Evolutionary conservation across 306 rosid genomes (phyloP).

Genomic region (Aeschynomene evenia): DNA sequence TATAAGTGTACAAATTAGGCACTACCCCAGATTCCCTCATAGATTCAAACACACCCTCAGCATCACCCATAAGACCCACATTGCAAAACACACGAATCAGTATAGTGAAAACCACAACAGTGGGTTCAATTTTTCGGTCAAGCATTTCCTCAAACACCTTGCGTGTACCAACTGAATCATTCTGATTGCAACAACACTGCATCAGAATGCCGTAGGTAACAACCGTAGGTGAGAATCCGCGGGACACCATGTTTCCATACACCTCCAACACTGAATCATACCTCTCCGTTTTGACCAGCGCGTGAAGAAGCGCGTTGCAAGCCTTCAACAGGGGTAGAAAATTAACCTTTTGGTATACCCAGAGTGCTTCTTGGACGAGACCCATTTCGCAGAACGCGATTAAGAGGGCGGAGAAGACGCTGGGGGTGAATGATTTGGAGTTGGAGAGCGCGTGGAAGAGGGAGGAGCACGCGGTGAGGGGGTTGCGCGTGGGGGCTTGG

Average conservation of each 20-base stretch:
- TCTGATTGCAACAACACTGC: slow-evolving; percentile 42
- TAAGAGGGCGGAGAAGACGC: slow-evolving; percentile 45
- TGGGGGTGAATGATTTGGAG: slow-evolving; percentile 36
- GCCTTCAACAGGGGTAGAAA: slow-evolving; percentile 47
- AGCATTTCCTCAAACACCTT: slow-evolving; percentile 63
- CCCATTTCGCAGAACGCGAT: slow-evolving; percentile 46
- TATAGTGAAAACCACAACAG: slow-evolving; percentile 53
- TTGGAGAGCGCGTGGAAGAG: slow-evolving; percentile 45
- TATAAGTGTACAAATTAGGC: slow-evolving; percentile 63
- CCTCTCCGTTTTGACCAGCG: slow-evolving; percentile 43
- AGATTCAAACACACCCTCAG: slow-evolving; percentile 37
- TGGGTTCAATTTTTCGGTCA: slow-evolving; percentile 42
- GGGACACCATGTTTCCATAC: slow-evolving; percentile 43
- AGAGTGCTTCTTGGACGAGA: slow-evolving; percentile 58
- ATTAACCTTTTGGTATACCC: slow-evolving; percentile 35
- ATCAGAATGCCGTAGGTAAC: slow-evolving; percentile 61
- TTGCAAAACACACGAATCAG: slow-evolving; percentile 52
- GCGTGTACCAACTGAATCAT: slow-evolving; percentile 37
- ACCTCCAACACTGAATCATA: slow-evolving; percentile 51
- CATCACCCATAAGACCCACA: slow-evolving; percentile 51
- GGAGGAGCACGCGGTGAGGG: slow-evolving; percentile 28
- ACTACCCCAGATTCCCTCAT: slow-evolving; percentile 51
- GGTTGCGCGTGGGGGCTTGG: slow-evolving; percentile 35
- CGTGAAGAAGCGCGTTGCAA: slow-evolving; percentile 63
- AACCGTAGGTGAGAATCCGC: slow-evolving; percentile 51